Evolutionary conservation across 345 rosid genomes (phyloP).

Genomic region (Balakata baccata): DNA sequence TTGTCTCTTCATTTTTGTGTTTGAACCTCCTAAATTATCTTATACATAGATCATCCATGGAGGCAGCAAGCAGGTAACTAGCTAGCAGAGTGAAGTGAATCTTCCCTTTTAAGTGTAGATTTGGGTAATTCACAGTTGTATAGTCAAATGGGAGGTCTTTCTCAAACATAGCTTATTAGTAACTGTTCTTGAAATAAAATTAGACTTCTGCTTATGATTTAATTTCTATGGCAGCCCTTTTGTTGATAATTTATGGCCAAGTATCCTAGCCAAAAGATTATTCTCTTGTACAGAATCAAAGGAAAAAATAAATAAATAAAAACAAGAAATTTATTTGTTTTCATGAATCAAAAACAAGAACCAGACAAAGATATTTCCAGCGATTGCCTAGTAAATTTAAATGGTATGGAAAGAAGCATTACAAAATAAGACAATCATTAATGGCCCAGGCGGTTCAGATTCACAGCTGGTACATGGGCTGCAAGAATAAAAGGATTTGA

Average conservation of each 20-base stretch:
- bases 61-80: conserved; percentile 1
- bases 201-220: background rate
- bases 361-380: background rate
- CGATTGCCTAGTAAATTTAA: background rate
- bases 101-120: conserved; percentile 8
- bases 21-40: conserved; percentile 6
- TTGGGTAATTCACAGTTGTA: conserved; percentile 17
- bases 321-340: background rate
- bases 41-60: conserved; percentile 7
- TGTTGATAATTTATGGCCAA: background rate
- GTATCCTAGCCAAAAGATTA: background rate
- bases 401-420: background rate
- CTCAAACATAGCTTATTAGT: conserved; percentile 1
- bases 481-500: background rate
- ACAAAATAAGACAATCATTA: background rate
- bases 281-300: background rate
- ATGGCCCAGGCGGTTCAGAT: conserved; percentile 8
- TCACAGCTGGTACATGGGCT: background rate
- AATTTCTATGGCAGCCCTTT: background rate
- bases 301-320: too few species aligned
- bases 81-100: background rate
- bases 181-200: conserved; percentile 3
- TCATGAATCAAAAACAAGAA: too few species aligned
- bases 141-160: conserved; percentile 14
- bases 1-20: background rate